Conservation (phyloP, 1,139 yeast genomes). For the Wickerhamomyces sp. region DNA sequence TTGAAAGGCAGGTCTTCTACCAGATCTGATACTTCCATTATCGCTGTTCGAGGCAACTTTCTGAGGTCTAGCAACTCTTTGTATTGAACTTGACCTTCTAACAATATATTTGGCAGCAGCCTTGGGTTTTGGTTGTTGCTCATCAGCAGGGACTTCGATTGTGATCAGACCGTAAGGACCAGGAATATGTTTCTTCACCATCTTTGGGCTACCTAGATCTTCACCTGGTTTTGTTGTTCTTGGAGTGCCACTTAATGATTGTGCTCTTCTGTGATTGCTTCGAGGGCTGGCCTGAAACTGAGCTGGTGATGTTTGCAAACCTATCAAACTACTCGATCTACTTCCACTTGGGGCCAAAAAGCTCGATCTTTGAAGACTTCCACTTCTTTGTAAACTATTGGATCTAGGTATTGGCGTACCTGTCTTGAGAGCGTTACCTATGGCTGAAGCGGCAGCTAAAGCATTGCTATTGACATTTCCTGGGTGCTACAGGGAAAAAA, state of each 20-base stretch:
- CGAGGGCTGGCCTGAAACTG: conserved; percentile 11
- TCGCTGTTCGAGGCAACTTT: conserved; percentile 7
- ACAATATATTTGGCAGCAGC: neutral
- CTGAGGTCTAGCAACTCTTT: conserved; percentile 6
- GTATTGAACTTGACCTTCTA: conserved; percentile 7
- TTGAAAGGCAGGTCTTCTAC: conserved; percentile 1
- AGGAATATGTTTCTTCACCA: conserved; percentile 42
- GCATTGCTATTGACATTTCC: conserved; percentile 33
- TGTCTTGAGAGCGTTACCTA: conserved; percentile 31
- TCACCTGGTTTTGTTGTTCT: conserved; percentile 7
- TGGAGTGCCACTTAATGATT: conserved; percentile 11
- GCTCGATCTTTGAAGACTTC: conserved; percentile 21
- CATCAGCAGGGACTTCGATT: conserved; percentile 40
- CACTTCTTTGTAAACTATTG: conserved; percentile 21
- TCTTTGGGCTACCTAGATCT: conserved; percentile 22
- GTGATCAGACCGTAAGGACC: conserved; percentile 43
- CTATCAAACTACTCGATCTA: conserved; percentile 19
- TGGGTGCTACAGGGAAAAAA: conserved; percentile 16
- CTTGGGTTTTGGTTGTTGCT: conserved; percentile 11
- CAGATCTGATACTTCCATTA: conserved; percentile 13
- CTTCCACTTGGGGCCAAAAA: conserved; percentile 5
- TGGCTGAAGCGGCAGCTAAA: conserved; percentile 41
- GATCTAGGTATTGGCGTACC: conserved; percentile 27
- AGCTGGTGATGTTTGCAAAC: conserved; percentile 17
- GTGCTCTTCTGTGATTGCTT: conserved; percentile 11